These are phyloP conservation scores for Pseudogymnoascus sp. DNA, from an alignment of 2,329 filamentous ascomycete genomes.

Conservation along the genomic window DNA sequence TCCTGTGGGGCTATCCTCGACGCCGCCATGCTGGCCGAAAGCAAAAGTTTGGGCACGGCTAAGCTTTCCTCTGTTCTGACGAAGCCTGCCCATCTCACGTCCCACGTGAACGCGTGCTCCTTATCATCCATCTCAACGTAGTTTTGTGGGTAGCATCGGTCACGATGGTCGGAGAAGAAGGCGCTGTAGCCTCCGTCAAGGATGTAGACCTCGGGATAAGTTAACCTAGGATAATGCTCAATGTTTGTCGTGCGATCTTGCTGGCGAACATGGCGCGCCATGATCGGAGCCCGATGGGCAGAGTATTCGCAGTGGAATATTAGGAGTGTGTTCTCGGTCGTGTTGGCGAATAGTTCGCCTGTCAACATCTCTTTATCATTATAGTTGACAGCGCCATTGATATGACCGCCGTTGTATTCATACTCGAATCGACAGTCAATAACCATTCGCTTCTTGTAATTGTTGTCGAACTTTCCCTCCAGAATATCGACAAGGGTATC, in stretches of 20 bases:
- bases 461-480: constrained; percentile 70
- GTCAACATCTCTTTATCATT: constrained; percentile 91
- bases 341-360: constrained; percentile 62
- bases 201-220: constrained; percentile 97
- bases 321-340: constrained; percentile 65
- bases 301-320: constrained; percentile 99
- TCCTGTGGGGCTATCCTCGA: constrained; percentile 55
- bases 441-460: constrained; percentile 76
- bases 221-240: constrained; percentile 78
- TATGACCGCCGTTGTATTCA: constrained; percentile 94
- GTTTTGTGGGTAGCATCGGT: constrained; percentile 84
- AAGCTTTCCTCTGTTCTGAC: constrained; percentile 75
- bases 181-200: constrained; percentile 92
- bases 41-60: constrained; percentile 89
- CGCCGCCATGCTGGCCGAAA: constrained; percentile 66
- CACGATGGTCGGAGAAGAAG: constrained; percentile 75
- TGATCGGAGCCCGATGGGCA: constrained; percentile 88
- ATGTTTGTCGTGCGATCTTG: constrained; percentile 81
- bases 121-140: constrained; percentile 96
- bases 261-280: constrained; percentile 88
- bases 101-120: constrained; percentile 86
- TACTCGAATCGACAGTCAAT: constrained; percentile 99
- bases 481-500: constrained; percentile 80
- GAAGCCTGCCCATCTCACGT: constrained; percentile 91
- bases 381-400: constrained; percentile 88